Evolutionary conservation across 371 early-diverging fungal species (phyloP), one percentile per base, ranked within the genome.

Genomic region (Mucor piriformis): DNA sequence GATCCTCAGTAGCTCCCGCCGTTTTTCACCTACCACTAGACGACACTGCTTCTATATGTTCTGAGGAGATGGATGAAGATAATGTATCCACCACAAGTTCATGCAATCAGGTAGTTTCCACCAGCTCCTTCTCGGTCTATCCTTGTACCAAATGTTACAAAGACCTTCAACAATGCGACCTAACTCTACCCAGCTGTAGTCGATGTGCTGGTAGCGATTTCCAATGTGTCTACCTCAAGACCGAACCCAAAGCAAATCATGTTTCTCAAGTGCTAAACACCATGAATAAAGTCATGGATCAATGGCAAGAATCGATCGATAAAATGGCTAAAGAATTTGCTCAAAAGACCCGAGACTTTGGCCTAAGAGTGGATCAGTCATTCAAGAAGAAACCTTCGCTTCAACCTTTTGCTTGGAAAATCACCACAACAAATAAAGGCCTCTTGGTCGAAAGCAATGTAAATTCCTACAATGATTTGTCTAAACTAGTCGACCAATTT

Each of bases 111-210:
- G 63, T 67, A 10, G 63, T 55, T 27, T 69, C 64, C 2, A 64
- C 64, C 1, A 57, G 54, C 12, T 59, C 48, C 21, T 74, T 71
- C 25, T 74, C 72, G 4, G 60, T 70, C 16, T 74, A 76, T 59
- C 79, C 79, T 16, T 79, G 79, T 23, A 65, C 50, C 29, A 76
- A 76, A 61, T 79, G 79, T 42, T 65, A 61, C 40, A 73, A 73
- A 50, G 73, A 73, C 42, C 44, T 75, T 34, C 79, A 79, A 18
- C 70, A 69, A 20, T 79, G 79, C 18, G 74, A 79, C 34, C 53
- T 79, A 27, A 55, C 55, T 25, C 25, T 72, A 16, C 79, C 79
- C 3, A 51, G 57, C 20, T 79, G 79, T 51, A 63, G 57, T 38
- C 69, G 79, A 5, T 79, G 79, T 32, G 44, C 33, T 46, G 58